These are phyloP conservation scores for Kodamaea derodonti DNA, from an alignment of 1,139 yeast genomes.

Conservation along the genomic window DNA sequence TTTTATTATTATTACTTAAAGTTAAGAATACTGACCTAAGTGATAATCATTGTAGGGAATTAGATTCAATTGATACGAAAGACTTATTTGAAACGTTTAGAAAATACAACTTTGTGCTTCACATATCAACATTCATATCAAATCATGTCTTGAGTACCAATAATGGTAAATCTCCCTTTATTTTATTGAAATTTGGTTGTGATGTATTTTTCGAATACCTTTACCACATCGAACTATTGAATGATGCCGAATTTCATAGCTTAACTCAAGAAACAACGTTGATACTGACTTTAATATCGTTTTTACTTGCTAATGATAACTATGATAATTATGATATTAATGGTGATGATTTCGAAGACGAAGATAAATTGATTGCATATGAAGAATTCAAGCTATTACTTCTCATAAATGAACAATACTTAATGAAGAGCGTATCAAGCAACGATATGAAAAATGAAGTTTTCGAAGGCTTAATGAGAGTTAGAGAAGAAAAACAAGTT, in stretches of 20 bases:
- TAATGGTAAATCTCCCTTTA: conserved; percentile 24
- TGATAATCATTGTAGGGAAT: conserved; percentile 3
- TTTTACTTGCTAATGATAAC: conserved; percentile 50
- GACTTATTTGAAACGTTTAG: conserved; percentile 24
- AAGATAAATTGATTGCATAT: conserved; percentile 60
- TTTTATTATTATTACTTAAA: conserved; percentile 32
- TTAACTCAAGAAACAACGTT: conserved; percentile 26
- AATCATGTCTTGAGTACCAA: conserved; percentile 24
- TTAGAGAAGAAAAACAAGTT: conserved; percentile 11
- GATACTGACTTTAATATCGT: conserved; percentile 43
- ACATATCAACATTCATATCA: conserved; percentile 36
- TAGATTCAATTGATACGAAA: conserved; percentile 12
- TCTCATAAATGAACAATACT: conserved; percentile 78
- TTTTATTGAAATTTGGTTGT: conserved; percentile 36
- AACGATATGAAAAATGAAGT: conserved; percentile 42
- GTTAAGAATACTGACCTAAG: conserved; percentile 20
- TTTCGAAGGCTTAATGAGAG: conserved; percentile 39
- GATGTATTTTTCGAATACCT: conserved; percentile 44
- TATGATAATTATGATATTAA: conserved; percentile 34
- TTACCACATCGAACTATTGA: conserved; percentile 32
- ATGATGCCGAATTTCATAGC: conserved; percentile 31
- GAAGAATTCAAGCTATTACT: conserved; percentile 71
- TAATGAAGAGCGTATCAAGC: conserved; percentile 52
- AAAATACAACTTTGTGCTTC: conserved; percentile 47
- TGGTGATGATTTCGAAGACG: conserved; percentile 47